These are phyloP conservation scores for Lipomyces yamanashiensis DNA, from an alignment of 805 yeast genomes.

Conservation along the genomic window DNA sequence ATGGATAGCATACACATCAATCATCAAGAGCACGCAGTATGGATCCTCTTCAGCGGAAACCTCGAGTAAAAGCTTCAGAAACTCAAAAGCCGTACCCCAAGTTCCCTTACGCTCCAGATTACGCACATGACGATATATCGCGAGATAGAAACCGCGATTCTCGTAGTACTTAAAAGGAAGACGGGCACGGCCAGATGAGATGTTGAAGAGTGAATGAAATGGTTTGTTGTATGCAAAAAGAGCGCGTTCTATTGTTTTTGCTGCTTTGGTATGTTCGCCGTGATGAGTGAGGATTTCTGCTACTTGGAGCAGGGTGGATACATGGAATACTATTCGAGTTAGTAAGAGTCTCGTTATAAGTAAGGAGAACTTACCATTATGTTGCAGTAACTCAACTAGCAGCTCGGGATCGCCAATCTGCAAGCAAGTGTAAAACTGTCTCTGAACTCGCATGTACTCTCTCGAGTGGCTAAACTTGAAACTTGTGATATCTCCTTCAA, in stretches of 20 bases:
- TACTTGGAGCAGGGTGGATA: conserved; percentile 77
- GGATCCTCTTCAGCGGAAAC: conserved; percentile 78
- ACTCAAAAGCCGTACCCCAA: conserved; percentile 73
- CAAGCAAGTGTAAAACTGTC: conserved; percentile 63
- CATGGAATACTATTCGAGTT: conserved; percentile 62
- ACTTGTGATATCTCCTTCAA: conserved; percentile 48
- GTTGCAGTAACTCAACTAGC: conserved; percentile 59
- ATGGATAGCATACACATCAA: conserved; percentile 75
- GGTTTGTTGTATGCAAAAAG: conserved; percentile 80
- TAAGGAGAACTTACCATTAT: conserved; percentile 38
- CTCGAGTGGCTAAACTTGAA: conserved; percentile 55
- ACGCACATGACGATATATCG: conserved; percentile 71
- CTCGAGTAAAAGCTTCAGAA: conserved; percentile 70
- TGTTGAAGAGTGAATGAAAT: conserved; percentile 61
- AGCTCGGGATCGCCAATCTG: conserved; percentile 78
- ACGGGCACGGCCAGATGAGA: conserved; percentile 61
- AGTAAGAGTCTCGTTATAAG: background rate
- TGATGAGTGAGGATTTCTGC: conserved; percentile 75
- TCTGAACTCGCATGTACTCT: conserved; percentile 48
- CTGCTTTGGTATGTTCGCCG: conserved; percentile 71
- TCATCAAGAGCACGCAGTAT: conserved; percentile 77
- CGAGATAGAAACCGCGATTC: conserved; percentile 77
- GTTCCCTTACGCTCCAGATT: conserved; percentile 78
- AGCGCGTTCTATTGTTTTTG: conserved; percentile 75
- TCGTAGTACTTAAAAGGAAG: conserved; percentile 75